Conservation (phyloP, 345 rosid species). For the Punica granatum region DNA sequence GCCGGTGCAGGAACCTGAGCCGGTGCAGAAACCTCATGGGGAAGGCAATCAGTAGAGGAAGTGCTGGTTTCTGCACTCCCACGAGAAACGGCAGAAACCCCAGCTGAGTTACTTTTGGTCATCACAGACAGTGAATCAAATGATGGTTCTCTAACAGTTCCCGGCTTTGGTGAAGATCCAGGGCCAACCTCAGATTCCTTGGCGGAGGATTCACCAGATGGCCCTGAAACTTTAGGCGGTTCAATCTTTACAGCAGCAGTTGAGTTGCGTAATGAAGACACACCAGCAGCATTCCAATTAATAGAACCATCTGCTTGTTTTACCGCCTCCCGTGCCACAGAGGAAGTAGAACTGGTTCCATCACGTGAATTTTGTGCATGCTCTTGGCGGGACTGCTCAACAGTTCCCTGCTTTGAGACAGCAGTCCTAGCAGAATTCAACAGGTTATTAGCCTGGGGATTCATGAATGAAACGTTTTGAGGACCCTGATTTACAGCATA, state of each 20-base stretch:
- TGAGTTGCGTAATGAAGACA: slow-evolving; percentile 16
- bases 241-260: slow-evolving; percentile 35
- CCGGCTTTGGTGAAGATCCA: slow-evolving; percentile 28
- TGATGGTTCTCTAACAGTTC: slow-evolving; percentile 27
- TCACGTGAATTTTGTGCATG: slow-evolving; percentile 25
- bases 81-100: slow-evolving; percentile 14
- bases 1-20: slow-evolving; percentile 19
- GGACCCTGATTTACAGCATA: slow-evolving; percentile 45
- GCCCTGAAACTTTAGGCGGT: slow-evolving; percentile 27
- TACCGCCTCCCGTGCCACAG: slow-evolving; percentile 40
- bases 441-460: slow-evolving; percentile 34
- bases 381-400: slow-evolving; percentile 30
- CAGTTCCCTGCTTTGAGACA: slow-evolving; percentile 21
- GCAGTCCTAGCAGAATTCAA: slow-evolving; percentile 35
- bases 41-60: slow-evolving; percentile 14
- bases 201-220: slow-evolving; percentile 32
- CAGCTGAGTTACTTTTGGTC: slow-evolving; percentile 21
- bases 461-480: slow-evolving; percentile 46
- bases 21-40: slow-evolving; percentile 22
- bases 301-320: slow-evolving; percentile 37
- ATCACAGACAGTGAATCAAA: slow-evolving; percentile 19
- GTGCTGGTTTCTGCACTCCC: slow-evolving; percentile 16
- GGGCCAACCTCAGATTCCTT: slow-evolving; percentile 26
- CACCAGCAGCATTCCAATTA: slow-evolving; percentile 32
- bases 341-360: slow-evolving; percentile 28